Base-by-base conservation (phyloP, 805 yeast genomes). In the Ogataea glucozyma region DNA sequence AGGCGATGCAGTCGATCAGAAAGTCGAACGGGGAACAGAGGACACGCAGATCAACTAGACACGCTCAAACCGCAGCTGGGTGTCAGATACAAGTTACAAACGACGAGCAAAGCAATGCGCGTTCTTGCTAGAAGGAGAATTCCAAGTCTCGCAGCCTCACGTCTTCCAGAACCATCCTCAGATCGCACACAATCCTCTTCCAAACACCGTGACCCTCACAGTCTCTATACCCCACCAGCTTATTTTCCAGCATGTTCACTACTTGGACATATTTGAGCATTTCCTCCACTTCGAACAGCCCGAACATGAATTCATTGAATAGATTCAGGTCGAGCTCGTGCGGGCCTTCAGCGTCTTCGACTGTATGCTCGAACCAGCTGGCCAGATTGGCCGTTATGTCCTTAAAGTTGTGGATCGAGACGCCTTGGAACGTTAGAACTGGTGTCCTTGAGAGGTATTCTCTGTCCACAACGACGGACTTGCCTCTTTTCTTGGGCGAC, bases 261-360 rank as follows among this genome's bases (percentile, higher is more conserved):
- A 62, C 42, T 1, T 47, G 36, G n/a, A 46, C 32, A 37, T 44
- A 57, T 26, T 54, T 48, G 12, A 54, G 26, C 23, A 42, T 31
- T 16, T 56, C 60, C 2, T 50, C 56, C 7, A 47, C 30, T 5
- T 54, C 53, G 13, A 58, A 13, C n/a, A 63, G 37, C 11, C 50
- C 44, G 12, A 54, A 34, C 60, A 63, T 54, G 44, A 60, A 58
- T 26, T 57, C 60, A 14, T 46, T 46, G 32, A 63, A 62, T 17
- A 63, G 41, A 9, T 36, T 36, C n/a, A 61, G 21, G 34, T 63
- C 67, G 11, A 49, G 37, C 7, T 52, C 60, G 35, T 56, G 50
- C 1, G 61, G 56, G 0, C 57, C 58, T 4, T 44, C 48, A 6
- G 26, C 34, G 10, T 39, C 46, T 1, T 10, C 31, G 1, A 61